Conservation (phyloP, 495 filamentous ascomycete genomes). For the Oidiodendron maius region DNA sequence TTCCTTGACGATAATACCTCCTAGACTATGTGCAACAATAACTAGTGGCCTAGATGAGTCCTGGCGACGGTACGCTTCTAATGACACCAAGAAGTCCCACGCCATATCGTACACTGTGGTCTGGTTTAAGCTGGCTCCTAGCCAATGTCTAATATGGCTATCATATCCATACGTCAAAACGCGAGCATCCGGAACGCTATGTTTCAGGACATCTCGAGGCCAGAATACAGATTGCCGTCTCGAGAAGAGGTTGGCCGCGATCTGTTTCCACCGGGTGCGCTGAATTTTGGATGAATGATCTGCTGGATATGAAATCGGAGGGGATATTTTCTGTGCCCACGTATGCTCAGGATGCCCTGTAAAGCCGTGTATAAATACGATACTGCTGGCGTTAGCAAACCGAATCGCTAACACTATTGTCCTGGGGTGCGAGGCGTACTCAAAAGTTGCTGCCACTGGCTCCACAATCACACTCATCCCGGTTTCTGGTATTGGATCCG, state of each 20-base stretch:
- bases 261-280: too few species aligned
- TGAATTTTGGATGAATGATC: too few species aligned
- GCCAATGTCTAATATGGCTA: slow-evolving; percentile 19
- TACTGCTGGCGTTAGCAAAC: too few species aligned
- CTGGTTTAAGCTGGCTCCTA: slow-evolving; percentile 17
- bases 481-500: too few species aligned
- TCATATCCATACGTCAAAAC: slow-evolving; percentile 29
- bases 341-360: too few species aligned
- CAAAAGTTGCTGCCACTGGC: too few species aligned
- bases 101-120: slow-evolving; percentile 11
- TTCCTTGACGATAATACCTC: slow-evolving; percentile 12
- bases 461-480: too few species aligned
- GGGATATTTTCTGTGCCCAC: too few species aligned
- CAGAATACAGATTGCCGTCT: slow-evolving; percentile 8
- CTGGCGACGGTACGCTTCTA: slow-evolving; percentile 2
- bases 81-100: slow-evolving; percentile 7
- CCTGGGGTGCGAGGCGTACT: too few species aligned
- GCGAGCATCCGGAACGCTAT: slow-evolving; percentile 21
- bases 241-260: not conserved
- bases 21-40: slow-evolving; percentile 18
- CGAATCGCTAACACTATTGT: too few species aligned
- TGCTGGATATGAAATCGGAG: too few species aligned
- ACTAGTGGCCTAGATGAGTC: not conserved
- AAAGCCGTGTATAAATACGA: too few species aligned
- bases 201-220: slow-evolving; percentile 18